These are phyloP conservation scores for Trichosporon faecale DNA, from an alignment of 1,284 basidiomycete genomes.

Conservation along the genomic window DNA sequence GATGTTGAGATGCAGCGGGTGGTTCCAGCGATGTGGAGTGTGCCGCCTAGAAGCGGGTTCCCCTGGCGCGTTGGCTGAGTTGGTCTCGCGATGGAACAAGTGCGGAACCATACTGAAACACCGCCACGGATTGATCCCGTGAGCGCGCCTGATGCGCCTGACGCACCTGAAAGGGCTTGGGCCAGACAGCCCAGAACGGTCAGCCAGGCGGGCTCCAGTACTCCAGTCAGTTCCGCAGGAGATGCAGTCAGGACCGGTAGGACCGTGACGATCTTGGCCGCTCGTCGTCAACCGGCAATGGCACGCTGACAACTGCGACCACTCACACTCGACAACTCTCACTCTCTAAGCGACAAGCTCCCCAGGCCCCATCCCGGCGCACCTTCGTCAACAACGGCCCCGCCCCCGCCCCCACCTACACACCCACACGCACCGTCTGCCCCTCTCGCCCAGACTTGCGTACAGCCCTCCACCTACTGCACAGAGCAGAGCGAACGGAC, in stretches of 20 bases:
- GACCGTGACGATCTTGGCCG: conserved; percentile 8
- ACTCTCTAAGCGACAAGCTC: background rate
- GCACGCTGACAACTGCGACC: background rate
- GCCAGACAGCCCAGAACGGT: background rate
- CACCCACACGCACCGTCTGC: background rate
- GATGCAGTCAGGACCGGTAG: background rate
- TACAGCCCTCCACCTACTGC: background rate
- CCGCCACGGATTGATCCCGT: conserved; percentile 3
- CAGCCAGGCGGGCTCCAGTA: background rate
- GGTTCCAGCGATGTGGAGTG: background rate
- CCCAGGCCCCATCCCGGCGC: background rate
- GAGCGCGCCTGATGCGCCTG: background rate
- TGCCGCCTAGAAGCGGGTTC: background rate
- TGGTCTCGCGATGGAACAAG: background rate
- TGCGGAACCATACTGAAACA: conserved; percentile 4
- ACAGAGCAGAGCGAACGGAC: background rate
- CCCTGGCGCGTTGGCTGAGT: background rate
- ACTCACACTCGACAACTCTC: background rate
- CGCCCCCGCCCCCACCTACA: background rate
- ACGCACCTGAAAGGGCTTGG: background rate
- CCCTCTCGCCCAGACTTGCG: background rate
- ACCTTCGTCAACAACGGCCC: background rate
- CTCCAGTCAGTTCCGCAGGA: background rate
- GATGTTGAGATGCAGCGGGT: background rate
- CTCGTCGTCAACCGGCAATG: conserved; percentile 8